phyloP scores from a whole-genome alignment of 2,329 filamentous ascomycete genomes.

The Fusarium aywerte region DNA sequence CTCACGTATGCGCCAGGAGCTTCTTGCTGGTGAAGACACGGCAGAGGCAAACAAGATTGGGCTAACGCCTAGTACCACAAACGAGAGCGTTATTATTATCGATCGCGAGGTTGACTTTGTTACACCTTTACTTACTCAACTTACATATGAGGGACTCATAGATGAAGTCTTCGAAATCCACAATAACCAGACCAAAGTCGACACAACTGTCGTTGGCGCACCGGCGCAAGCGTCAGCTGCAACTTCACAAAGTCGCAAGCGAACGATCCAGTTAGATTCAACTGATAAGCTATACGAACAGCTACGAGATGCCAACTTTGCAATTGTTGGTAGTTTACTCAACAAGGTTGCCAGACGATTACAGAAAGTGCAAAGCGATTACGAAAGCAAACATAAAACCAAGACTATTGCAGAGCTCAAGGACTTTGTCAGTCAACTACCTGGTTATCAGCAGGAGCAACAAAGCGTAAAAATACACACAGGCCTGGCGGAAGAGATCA shows the following conservation, averaged over 20 bases:
- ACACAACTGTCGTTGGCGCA: conserved; percentile 87
- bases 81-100: conserved; percentile 92
- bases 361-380: conserved; percentile 83
- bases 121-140: conserved; percentile 89
- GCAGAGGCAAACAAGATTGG: conserved; percentile 70
- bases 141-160: conserved; percentile 96
- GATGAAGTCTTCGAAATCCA: conserved; percentile 93
- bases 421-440: conserved; percentile 94
- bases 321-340: conserved; percentile 86
- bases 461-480: conserved; percentile 93
- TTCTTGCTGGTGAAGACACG: conserved; percentile 80
- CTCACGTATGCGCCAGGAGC: conserved; percentile 89
- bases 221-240: conserved; percentile 70
- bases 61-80: conserved; percentile 84
- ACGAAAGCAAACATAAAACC: conserved; percentile 87
- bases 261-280: conserved; percentile 88
- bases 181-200: conserved; percentile 92
- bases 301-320: conserved; percentile 92
- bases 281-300: conserved; percentile 90
- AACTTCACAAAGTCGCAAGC: conserved; percentile 73
- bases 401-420: conserved; percentile 92
- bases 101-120: conserved; percentile 96
- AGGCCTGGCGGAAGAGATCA: conserved; percentile 91
- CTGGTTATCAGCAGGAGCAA: conserved; percentile 92
- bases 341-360: conserved; percentile 91